Evolutionary conservation across 2,329 filamentous ascomycete species (phyloP).

Genomic region (Beauveria sp.): DNA sequence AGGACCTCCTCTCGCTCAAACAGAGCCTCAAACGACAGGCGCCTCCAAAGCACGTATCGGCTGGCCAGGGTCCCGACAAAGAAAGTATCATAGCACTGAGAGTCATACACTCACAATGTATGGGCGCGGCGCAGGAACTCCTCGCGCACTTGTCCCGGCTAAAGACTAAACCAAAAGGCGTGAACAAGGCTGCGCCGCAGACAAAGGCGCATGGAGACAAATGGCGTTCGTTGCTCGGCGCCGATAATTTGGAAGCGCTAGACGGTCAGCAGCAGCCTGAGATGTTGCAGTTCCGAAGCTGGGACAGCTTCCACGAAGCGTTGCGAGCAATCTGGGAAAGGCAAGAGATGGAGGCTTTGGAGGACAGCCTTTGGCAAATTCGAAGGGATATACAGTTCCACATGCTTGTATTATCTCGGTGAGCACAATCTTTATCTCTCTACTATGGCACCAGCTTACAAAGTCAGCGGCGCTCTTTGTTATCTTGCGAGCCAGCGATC

Average conservation of each 20-base stretch:
- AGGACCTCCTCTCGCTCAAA: not conserved
- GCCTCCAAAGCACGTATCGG: not conserved
- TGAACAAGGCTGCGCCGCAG: not conserved
- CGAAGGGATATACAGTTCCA: not conserved
- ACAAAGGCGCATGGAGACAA: not conserved
- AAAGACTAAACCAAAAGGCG: not conserved
- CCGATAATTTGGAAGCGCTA: not conserved
- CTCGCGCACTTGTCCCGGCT: not conserved
- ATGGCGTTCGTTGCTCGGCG: not conserved
- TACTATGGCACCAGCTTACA: not conserved
- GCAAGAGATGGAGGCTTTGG: not conserved
- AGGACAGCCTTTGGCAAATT: not conserved
- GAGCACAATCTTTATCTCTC: not conserved
- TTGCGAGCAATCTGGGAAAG: not conserved
- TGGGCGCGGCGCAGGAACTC: not conserved
- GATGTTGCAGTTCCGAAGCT: conserved; percentile 1
- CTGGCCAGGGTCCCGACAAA: not conserved
- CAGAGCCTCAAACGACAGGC: not conserved
- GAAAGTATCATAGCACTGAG: not conserved
- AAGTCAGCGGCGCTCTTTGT: not conserved
- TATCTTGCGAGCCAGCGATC: not conserved
- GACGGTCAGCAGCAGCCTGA: not conserved
- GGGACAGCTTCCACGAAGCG: not conserved
- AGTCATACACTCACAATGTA: not conserved
- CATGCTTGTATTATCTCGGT: not conserved